Evolutionary conservation across 495 filamentous ascomycete species (phyloP), one percentile per base, ranked within the genome.

Genomic region (Neurospora sp.): DNA sequence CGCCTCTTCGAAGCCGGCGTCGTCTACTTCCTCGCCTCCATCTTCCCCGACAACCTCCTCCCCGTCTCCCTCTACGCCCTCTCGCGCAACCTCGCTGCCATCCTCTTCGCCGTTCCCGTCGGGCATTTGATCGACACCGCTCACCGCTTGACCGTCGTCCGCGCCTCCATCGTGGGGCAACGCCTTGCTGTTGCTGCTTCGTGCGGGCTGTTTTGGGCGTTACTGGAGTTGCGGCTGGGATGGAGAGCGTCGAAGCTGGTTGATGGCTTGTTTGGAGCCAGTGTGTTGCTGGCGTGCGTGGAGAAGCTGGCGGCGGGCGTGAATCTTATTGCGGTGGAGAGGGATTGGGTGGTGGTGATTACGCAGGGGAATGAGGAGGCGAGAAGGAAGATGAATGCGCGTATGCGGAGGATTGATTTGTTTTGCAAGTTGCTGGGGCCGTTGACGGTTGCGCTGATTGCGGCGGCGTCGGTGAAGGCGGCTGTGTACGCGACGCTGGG

Each of bases 321-420:
- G 69, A 92, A 91, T 76, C 83, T 87, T 11, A 83, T 93, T 1
- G 83, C 90, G 1, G 87, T 92, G 10, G 90, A 92, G 79, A 80
- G 87, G 74, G 91, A 93, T 74, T 93, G 90, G 90, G 86, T 90
- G 4, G 79, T 83, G 1, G 79, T 83, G 0, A 79, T 84, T 9
- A 75, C 80, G 3, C 76, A 77, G 61, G 75, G 73, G 3, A 71
- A 79, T 14, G 74, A 76, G 14, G 69, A 59, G 1, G 76, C 59
- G 1, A 61, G 74, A 1, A 53, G 71, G 48, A 72, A 68, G n/a
- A 68, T 91, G 18, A 93, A 92, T 76, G 84, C 90, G 0, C 83
- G 82, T 2, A 92, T 93, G 88, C 84, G 91, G 40, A 85, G 90
- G 1, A 92, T 93, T 70, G 91, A 93, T 76, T 83, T 93, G 14